Conservation (phyloP, 257 asterid species). For the Ajuga chamaepitys region DNA sequence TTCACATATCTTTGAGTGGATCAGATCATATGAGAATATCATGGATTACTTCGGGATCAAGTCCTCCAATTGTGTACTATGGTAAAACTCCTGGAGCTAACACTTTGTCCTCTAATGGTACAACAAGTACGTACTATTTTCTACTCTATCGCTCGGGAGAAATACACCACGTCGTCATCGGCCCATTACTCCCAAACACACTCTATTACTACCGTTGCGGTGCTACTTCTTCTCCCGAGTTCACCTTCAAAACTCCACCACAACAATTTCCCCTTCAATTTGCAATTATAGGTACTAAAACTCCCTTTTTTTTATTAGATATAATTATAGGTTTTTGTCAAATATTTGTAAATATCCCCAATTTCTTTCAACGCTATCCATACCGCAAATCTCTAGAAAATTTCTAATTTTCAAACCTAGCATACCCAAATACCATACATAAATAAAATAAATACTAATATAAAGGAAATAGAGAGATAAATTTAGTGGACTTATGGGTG, state of each 20-base stretch:
- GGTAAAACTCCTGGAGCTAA: slow-evolving; percentile 44
- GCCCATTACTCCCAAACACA: slow-evolving; percentile 59
- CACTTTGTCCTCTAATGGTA: slow-evolving; percentile 43
- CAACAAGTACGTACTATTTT: slow-evolving; percentile 26
- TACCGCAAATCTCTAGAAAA: too few species aligned
- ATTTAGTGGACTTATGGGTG: too few species aligned
- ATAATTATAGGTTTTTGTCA: too few species aligned
- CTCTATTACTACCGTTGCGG: slow-evolving; percentile 56
- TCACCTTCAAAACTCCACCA: slow-evolving; percentile 61
- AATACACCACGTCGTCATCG: slow-evolving; percentile 60
- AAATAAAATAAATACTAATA: too few species aligned
- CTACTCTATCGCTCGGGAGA: slow-evolving; percentile 43
- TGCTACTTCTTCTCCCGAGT: slow-evolving; percentile 24
- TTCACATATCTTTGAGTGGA: slow-evolving; percentile 61
- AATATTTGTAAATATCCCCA: too few species aligned
- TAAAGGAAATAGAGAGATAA: too few species aligned
- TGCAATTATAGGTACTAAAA: slow-evolving; percentile 40
- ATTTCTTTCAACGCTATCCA: too few species aligned
- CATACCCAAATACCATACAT: too few species aligned
- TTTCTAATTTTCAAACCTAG: too few species aligned
- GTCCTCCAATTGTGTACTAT: slow-evolving; percentile 45
- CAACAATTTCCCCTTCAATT: slow-evolving; percentile 42
- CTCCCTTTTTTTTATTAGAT: too few species aligned
- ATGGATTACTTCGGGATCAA: slow-evolving; percentile 49
- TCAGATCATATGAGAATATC: slow-evolving; percentile 47